Evolutionary conservation across 495 filamentous ascomycete species (phyloP).

Genomic region (Astrothelium subdiscretum): DNA sequence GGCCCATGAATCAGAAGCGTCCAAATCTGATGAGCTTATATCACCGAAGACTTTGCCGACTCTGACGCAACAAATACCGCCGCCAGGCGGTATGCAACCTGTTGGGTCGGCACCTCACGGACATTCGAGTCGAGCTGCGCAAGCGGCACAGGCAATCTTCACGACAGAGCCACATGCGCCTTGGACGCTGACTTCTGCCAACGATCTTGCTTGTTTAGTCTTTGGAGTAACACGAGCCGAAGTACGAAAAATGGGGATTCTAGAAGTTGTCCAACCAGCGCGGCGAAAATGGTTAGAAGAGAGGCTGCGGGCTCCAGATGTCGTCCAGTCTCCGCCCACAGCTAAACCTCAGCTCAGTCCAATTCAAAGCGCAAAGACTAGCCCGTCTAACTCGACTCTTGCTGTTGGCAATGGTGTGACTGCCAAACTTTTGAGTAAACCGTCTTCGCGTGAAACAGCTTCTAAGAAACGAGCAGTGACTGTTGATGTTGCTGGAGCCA

Average conservation of each 20-base stretch:
- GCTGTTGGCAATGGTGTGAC: conserved; percentile 71
- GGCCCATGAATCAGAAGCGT: conserved; percentile 12
- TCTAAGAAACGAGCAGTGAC: conserved; percentile 51
- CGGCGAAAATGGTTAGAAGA: conserved; percentile 80
- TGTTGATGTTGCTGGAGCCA: conserved; percentile 62
- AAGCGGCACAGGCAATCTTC: conserved; percentile 90
- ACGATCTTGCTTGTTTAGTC: conserved; percentile 88
- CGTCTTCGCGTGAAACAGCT: conserved; percentile 56
- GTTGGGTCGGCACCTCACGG: conserved; percentile 34
- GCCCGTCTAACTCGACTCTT: conserved; percentile 20
- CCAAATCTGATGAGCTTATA: conserved; percentile 29
- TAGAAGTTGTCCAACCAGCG: conserved; percentile 87
- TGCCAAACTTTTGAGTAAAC: conserved; percentile 75
- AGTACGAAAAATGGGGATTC: conserved; percentile 84
- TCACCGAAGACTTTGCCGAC: conserved; percentile 36
- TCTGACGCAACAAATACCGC: conserved; percentile 3
- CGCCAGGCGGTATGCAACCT: conserved; percentile 7
- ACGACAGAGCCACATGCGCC: conserved; percentile 78
- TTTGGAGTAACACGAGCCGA: conserved; percentile 93
- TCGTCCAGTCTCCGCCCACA: conserved; percentile 36
- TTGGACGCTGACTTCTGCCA: conserved; percentile 95
- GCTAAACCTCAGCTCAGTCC: conserved; percentile 34
- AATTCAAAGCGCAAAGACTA: conserved; percentile 35
- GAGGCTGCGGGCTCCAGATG: conserved; percentile 55
- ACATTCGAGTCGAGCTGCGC: conserved; percentile 80